phyloP scores from a whole-genome alignment of 2,329 filamentous ascomycete species.

The Fusarium verrucosum region DNA sequence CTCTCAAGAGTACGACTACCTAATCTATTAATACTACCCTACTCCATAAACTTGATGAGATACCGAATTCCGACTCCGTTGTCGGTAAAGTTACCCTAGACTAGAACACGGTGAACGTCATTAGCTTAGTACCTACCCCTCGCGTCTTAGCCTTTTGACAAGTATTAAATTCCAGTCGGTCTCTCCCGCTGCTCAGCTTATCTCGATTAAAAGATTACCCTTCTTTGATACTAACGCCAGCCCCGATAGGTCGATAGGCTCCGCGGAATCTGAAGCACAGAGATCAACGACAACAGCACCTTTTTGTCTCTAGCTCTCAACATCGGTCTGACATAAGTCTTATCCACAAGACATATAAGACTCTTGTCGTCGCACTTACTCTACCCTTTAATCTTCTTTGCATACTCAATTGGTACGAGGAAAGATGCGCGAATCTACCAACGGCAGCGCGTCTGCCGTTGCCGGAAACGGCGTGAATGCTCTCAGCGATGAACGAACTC shows the following conservation, averaged over 20 bases:
- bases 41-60: background rate
- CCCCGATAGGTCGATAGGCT: conserved; percentile 16
- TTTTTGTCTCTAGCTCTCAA: background rate
- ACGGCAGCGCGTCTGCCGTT: conserved; percentile 25
- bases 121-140: conserved; percentile 17
- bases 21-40: background rate
- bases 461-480: conserved; percentile 21
- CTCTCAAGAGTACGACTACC: too few species aligned
- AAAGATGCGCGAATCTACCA: conserved; percentile 33
- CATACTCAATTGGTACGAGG: background rate
- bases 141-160: background rate
- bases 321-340: conserved; percentile 9
- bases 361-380: background rate
- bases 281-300: conserved; percentile 1
- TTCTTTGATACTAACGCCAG: conserved; percentile 2
- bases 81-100: conserved; percentile 14
- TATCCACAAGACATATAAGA: background rate
- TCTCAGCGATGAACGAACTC: conserved; percentile 40
- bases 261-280: background rate
- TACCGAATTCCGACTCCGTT: background rate
- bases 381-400: background rate
- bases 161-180: background rate
- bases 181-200: too few species aligned
- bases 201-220: background rate
- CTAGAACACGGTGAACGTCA: conserved; percentile 4